phyloP scores from a whole-genome alignment of 805 yeast species.

The Sporopachydermia quercuum region DNA sequence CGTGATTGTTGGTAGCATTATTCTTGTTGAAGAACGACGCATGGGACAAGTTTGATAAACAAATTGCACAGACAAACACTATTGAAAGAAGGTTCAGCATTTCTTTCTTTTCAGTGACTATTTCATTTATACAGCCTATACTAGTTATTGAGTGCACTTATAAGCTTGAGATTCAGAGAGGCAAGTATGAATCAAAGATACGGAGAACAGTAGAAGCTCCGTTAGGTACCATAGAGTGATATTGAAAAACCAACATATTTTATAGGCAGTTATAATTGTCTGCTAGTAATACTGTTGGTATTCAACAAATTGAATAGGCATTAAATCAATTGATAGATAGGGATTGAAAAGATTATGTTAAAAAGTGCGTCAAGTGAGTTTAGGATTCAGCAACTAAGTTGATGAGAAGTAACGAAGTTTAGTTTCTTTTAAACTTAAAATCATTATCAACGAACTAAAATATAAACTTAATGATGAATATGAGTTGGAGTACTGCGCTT shows the following conservation, averaged over 20 bases:
- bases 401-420: constrained; percentile 1
- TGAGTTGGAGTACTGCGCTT: constrained; percentile 1
- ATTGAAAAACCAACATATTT: constrained; percentile 1
- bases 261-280: constrained; percentile 1
- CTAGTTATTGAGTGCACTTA: constrained; percentile 1
- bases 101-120: constrained; percentile 1
- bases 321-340: constrained; percentile 1
- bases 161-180: too few species aligned
- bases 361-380: constrained; percentile 1
- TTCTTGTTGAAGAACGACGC: constrained; percentile 1
- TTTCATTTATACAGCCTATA: constrained; percentile 1
- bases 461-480: neutral
- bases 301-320: neutral
- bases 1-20: constrained; percentile 1
- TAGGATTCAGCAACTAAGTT: constrained; percentile 1
- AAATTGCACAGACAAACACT: neutral
- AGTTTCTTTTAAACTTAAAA: constrained; percentile 1
- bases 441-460: neutral
- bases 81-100: constrained; percentile 1
- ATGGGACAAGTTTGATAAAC: constrained; percentile 1
- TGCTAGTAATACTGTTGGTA: neutral
- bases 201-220: constrained; percentile 1
- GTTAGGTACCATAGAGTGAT: neutral
- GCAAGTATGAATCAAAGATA: constrained; percentile 1
- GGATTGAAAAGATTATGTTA: constrained; percentile 1